Percentiles rank a stretch among this genome's conserved stretches.
These are phyloP conservation scores for Beauveria sp. DNA, from an alignment of 2,329 filamentous ascomycete genomes.

Conservation along the genomic window DNA sequence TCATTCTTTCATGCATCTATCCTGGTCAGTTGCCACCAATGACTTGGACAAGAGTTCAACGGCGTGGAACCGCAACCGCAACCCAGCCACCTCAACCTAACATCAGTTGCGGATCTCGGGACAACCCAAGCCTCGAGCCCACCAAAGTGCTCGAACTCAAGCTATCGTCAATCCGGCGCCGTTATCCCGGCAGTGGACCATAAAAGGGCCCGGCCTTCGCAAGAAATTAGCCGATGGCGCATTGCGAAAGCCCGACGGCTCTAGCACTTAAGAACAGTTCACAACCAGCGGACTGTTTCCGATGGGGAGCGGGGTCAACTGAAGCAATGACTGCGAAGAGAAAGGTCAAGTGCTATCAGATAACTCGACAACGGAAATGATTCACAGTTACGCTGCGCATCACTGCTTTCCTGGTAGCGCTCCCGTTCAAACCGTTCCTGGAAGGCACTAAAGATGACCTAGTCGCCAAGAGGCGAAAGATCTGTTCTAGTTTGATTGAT, in stretches of 20 bases:
- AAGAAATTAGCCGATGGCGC: background rate
- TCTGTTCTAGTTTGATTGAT: no score
- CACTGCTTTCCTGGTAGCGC: background rate
- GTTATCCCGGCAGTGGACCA: background rate
- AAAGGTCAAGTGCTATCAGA: background rate
- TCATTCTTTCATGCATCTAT: background rate
- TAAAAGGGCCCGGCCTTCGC: background rate
- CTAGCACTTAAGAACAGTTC: background rate
- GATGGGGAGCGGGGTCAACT: background rate
- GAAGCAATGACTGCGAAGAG: background rate
- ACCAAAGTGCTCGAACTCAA: background rate
- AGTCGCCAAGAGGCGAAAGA: no score
- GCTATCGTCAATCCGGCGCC: background rate
- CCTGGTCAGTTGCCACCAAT: background rate
- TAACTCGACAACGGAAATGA: background rate
- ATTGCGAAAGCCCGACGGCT: background rate
- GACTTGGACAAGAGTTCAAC: background rate
- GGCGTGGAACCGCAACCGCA: background rate
- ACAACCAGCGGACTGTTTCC: background rate
- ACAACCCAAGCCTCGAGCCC: background rate
- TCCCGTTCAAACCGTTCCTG: background rate
- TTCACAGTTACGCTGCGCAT: background rate
- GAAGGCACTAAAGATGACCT: background rate
- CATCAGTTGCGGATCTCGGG: no score
- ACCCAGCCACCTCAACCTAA: no score